phyloP scores from a whole-genome alignment of 129 eudicot species.

The Silybum marianum region DNA sequence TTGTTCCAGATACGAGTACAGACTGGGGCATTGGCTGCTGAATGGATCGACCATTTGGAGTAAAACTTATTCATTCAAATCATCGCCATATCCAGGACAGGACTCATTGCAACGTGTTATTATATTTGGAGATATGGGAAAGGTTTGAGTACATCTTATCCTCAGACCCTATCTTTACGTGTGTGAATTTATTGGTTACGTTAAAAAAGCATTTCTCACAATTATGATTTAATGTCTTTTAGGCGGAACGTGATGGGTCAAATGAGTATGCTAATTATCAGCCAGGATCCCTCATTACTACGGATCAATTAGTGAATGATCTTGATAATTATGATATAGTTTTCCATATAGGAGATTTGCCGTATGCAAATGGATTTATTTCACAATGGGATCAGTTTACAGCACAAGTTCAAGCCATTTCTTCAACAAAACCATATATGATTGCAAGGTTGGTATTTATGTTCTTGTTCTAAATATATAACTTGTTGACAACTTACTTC shows the following conservation, averaged over 20 bases:
- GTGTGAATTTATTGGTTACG: no score
- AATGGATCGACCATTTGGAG: conserved; percentile 52
- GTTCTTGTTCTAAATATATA: background rate
- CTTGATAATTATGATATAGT: conserved; percentile 47
- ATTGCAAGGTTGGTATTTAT: conserved; percentile 36
- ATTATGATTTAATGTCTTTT: conserved; percentile 7
- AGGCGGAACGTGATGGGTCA: conserved; percentile 60
- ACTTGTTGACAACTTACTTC: background rate
- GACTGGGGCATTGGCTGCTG: conserved; percentile 48
- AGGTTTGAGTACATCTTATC: conserved; percentile 36
- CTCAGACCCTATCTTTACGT: no score
- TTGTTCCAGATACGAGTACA: conserved; percentile 55
- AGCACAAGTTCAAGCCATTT: conserved; percentile 52
- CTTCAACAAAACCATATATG: conserved; percentile 55
- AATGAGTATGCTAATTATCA: conserved; percentile 49
- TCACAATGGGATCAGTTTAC: conserved; percentile 64
- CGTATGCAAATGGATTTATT: conserved; percentile 54
- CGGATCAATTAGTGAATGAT: conserved; percentile 38
- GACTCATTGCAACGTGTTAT: conserved; percentile 54
- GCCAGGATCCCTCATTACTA: conserved; percentile 50
- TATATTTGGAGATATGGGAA: conserved; percentile 73
- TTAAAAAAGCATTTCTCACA: no score
- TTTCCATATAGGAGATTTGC: conserved; percentile 54
- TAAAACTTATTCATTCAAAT: conserved; percentile 42
- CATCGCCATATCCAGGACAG: conserved; percentile 69